These are phyloP conservation scores for Candida nanaspora DNA, from an alignment of 805 yeast species.

Conservation along the genomic window DNA sequence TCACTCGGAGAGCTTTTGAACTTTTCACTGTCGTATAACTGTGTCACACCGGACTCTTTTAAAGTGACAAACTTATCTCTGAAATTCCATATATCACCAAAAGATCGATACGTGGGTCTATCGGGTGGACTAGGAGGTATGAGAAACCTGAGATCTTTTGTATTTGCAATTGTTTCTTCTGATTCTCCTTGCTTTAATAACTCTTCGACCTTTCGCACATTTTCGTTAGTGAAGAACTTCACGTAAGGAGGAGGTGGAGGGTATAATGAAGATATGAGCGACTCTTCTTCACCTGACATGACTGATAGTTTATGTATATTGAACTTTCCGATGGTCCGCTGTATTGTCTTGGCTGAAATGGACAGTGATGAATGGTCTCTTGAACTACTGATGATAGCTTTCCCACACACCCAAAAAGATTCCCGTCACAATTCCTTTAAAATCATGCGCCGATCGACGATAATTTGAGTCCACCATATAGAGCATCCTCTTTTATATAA, in stretches of 20 bases:
- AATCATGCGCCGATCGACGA: too few species aligned
- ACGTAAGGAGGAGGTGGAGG: slow-evolving; percentile 93
- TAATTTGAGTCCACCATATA: too few species aligned
- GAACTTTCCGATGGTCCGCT: too few species aligned
- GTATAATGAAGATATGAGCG: slow-evolving; percentile 57
- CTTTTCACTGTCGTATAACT: slow-evolving; percentile 41
- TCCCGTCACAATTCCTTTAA: too few species aligned
- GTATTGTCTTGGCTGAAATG: too few species aligned
- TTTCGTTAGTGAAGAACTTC: slow-evolving; percentile 65
- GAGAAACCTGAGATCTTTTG: slow-evolving; percentile 43
- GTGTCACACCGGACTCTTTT: slow-evolving; percentile 68
- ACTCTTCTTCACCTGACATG: too few species aligned
- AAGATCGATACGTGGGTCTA: slow-evolving; percentile 69
- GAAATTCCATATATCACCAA: slow-evolving; percentile 86
- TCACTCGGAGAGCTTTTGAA: slow-evolving; percentile 5
- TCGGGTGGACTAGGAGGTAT: slow-evolving; percentile 60
- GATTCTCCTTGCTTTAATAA: slow-evolving; percentile 16
- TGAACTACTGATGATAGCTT: too few species aligned
- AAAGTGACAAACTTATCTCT: slow-evolving; percentile 72
- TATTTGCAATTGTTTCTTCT: slow-evolving; percentile 15
- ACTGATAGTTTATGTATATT: too few species aligned
- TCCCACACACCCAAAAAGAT: too few species aligned
- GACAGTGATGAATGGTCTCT: too few species aligned
- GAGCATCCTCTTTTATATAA: too few species aligned
- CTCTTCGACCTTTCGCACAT: slow-evolving; percentile 37